Conservation (phyloP, 2,329 filamentous ascomycete genomes). For the Penicillium sp. region DNA sequence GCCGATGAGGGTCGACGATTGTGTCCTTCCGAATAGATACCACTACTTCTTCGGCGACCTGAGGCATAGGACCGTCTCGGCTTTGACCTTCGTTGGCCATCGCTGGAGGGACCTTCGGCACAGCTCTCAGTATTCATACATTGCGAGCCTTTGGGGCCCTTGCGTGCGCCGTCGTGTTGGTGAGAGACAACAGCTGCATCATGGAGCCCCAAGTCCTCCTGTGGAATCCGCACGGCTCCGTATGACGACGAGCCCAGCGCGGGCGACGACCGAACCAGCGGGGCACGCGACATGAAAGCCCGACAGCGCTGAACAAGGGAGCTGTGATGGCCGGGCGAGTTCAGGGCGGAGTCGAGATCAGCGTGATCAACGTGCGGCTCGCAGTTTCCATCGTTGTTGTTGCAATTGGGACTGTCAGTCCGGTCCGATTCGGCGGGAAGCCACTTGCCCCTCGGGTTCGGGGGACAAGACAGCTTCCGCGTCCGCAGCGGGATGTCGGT, state of each 20-base stretch:
- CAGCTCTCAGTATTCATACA: slow-evolving; percentile 14
- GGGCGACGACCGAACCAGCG: slow-evolving; percentile 59
- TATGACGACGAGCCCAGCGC: slow-evolving; percentile 61
- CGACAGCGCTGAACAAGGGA: slow-evolving; percentile 17
- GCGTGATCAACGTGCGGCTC: slow-evolving; percentile 1
- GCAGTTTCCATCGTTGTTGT: slow-evolving; percentile 7
- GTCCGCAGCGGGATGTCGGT: slow-evolving; percentile 22
- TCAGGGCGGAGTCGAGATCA: slow-evolving; percentile 3
- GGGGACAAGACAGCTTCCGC: slow-evolving; percentile 25
- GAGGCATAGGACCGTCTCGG: slow-evolving; percentile 17
- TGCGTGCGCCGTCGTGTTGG: neutral
- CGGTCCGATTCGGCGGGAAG: slow-evolving; percentile 23
- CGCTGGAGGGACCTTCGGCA: slow-evolving; percentile 16
- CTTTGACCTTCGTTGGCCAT: slow-evolving; percentile 5
- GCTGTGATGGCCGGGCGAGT: slow-evolving; percentile 3
- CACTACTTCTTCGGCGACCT: slow-evolving; percentile 16
- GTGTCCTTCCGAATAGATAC: slow-evolving; percentile 11
- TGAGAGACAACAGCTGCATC: slow-evolving; percentile 22
- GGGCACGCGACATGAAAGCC: slow-evolving; percentile 50
- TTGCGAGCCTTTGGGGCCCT: neutral
- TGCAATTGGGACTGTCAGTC: slow-evolving; percentile 6
- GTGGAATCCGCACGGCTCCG: slow-evolving; percentile 53
- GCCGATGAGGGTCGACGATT: slow-evolving; percentile 29
- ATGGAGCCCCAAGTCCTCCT: slow-evolving; percentile 23
- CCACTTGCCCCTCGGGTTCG: slow-evolving; percentile 20